Evolutionary conservation across 1,284 basidiomycete species (phyloP).

Genomic region (Boletus mariae): DNA sequence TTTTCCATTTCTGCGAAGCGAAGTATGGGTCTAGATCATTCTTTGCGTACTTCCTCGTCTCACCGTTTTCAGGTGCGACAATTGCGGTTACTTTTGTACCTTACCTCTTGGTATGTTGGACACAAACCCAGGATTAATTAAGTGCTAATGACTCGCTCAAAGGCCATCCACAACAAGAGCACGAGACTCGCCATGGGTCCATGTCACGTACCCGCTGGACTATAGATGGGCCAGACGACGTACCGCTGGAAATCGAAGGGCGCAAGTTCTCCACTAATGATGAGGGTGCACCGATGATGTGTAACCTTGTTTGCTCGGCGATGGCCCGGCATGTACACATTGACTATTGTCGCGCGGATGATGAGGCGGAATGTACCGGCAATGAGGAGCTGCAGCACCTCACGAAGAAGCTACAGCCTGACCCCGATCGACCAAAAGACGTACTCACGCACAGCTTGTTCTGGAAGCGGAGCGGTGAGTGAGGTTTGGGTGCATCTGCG

Average conservation of each 20-base stretch:
- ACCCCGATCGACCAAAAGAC: constrained; percentile 48
- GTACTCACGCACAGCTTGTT: constrained; percentile 50
- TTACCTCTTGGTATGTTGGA: constrained; percentile 45
- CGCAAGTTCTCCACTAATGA: constrained; percentile 52
- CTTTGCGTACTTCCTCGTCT: neutral
- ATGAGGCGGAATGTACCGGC: constrained; percentile 36
- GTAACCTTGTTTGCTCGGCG: constrained; percentile 51
- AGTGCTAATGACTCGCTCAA: neutral
- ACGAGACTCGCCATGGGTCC: constrained; percentile 61
- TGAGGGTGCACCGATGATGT: constrained; percentile 63
- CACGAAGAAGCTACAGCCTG: constrained; percentile 38
- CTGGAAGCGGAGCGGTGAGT: constrained; percentile 53
- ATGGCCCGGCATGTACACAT: constrained; percentile 56
- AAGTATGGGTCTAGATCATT: constrained; percentile 29
- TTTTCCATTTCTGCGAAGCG: constrained; percentile 50
- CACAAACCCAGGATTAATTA: neutral
- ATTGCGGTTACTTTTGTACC: constrained; percentile 58
- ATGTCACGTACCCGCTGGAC: constrained; percentile 59
- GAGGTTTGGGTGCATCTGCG: neutral
- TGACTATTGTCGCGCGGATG: constrained; percentile 49
- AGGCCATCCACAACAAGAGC: constrained; percentile 59
- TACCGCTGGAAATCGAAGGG: constrained; percentile 50
- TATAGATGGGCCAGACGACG: constrained; percentile 46
- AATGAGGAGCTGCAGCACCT: constrained; percentile 48
- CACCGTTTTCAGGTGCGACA: constrained; percentile 40